Percentiles rank a stretch among this genome's conserved stretches.
Conservation (phyloP, 495 filamentous ascomycete genomes). For the Thozetella sp. region DNA sequence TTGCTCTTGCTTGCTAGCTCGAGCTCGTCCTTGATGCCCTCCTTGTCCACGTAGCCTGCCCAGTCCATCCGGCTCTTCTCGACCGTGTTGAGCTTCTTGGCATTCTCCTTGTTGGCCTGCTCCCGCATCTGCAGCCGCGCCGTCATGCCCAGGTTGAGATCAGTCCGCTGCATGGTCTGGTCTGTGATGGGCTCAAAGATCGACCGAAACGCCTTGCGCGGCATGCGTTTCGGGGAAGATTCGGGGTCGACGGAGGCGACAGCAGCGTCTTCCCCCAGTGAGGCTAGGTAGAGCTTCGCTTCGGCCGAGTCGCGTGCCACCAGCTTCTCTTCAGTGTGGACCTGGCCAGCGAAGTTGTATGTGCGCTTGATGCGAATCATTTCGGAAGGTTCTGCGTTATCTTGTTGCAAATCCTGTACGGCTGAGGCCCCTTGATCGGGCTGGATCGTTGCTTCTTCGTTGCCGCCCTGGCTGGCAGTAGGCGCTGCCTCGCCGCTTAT, state of each 20-base stretch:
- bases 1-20: conserved; percentile 82
- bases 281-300: conserved; percentile 73
- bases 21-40: conserved; percentile 90
- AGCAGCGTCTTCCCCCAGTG: conserved; percentile 37
- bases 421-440: conserved; percentile 18
- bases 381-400: conserved; percentile 20
- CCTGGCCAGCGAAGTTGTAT: conserved; percentile 89
- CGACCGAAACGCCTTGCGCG: conserved; percentile 71
- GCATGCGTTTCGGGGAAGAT: conserved; percentile 51
- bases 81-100: conserved; percentile 90
- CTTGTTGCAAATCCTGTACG: not conserved
- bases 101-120: conserved; percentile 44
- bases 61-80: conserved; percentile 96
- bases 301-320: conserved; percentile 81
- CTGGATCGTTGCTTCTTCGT: not conserved
- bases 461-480: conserved; percentile 1
- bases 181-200: conserved; percentile 77
- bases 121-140: conserved; percentile 39
- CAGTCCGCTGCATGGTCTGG: conserved; percentile 38
- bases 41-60: conserved; percentile 89
- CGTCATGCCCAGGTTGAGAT: conserved; percentile 51
- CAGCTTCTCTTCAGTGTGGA: conserved; percentile 78
- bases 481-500: conserved; percentile 36
- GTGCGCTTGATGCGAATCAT: conserved; percentile 84
- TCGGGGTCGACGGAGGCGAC: conserved; percentile 23